Base-by-base conservation (phyloP, 331 rosid genomes). In the Saraca asoca region DNA sequence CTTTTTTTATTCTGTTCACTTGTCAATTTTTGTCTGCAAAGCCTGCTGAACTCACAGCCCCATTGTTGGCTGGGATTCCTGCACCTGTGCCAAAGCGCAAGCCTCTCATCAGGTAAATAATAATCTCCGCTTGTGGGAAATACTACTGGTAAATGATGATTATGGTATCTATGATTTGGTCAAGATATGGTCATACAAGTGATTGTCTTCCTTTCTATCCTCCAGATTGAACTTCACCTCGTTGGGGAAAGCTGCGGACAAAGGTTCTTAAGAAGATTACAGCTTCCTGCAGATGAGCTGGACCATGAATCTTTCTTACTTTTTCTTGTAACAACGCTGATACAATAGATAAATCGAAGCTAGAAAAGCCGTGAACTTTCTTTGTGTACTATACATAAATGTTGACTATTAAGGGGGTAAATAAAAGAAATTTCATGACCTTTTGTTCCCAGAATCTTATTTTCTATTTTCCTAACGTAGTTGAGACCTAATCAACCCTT, bases 221-320 rank as follows among this genome's bases (percentile, higher is more conserved):
- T 74, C 3, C 90, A 94, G 99, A 95, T 66, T 94, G 76, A 90
- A 78, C 77, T 85, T 94, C 79, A 90, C 96, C 55, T 88, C 99
- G 41, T 58, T 94, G 73, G 87, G 82, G 45, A 90, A 83, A 83
- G 83, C 88, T 58, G 67, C 84, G 18, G 88, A 86, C 58, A 81
- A 83, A 72, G 75, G 92, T 78, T 81, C 89, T 16, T 87, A 70
- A 75, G 20, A 64, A 56, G 48, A 50, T 53, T 6, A 35, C 19
- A 49, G 61, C 14, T 51, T 62, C 16, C 68, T 57, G 68, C 51
- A 54, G 52, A 64, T 59, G 39, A 51, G 78, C 60, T 61, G 52
- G 57, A 53, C 19, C 62, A 53, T 18, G 43, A 68, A 63, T 37
- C 44, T 50, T 60, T 7, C 39, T 45, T 61, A 60, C 45, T 24